Base-by-base conservation (phyloP, 495 filamentous ascomycete species). In the Penicillium ochrochloron region DNA sequence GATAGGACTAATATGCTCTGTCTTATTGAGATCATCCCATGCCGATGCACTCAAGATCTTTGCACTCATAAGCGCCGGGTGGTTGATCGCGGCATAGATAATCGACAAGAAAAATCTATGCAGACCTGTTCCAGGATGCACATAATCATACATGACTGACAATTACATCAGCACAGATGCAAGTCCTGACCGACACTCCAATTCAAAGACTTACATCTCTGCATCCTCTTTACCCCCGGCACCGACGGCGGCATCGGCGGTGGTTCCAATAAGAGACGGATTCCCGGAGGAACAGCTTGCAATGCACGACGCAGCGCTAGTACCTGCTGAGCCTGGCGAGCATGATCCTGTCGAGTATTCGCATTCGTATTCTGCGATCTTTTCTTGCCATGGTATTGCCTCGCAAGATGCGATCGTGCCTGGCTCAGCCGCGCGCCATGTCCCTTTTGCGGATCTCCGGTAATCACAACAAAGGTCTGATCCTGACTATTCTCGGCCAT, bases 381-480 rank as follows among this genome's bases (percentile, higher is more conserved):
- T 4, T 23, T 48, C 6, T 48, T 10, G 12, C 44, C 44, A 14
- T 48, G 44, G 19, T 48, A 23, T 48, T 21, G 19, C 8, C 5
- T 11, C 23, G 44, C 44, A 11, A 48, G 44, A 25, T 48, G 44
- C 21, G 44, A 48, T 48, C 44, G 44, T 48, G 44, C 44, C 44
- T 48, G 44, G 44, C 44, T 48, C 19, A 25, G 44, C 19, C 44
- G 44, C 21, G 21, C 21, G 21, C 44, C 44, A 23, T 46, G 42
- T 11, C 44, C 44, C 19, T 25, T 1, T 25, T 25, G 21, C 0
- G 44, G 44, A 25, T 48, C 44, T 6, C 44, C 44, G 44, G 44
- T 48, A 19, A 48, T 48, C 21, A 48, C 44, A 19, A 48, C 44
- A 48, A 48, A 48, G 44, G 44, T 17, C 44, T 48, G 44, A 48